Percentiles rank a stretch among this genome's conserved stretches.
Evolutionary conservation across 208 protist species (phyloP).

Genomic region (Trypanosoma congolense): DNA sequence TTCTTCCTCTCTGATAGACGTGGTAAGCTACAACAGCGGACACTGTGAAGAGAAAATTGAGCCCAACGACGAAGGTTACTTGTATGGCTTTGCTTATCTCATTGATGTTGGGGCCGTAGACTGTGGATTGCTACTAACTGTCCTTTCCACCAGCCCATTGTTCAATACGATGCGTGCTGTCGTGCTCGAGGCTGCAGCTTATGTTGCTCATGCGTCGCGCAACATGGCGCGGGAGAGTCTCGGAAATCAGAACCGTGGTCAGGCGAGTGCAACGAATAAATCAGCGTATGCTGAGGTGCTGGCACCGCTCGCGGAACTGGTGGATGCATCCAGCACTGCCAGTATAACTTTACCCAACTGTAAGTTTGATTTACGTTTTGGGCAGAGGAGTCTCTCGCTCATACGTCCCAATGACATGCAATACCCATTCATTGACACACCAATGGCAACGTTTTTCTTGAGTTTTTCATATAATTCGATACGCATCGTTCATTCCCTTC

Average conservation of each 20-base stretch:
- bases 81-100: conserved; percentile 46
- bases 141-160: conserved; percentile 42
- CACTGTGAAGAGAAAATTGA: conserved; percentile 3
- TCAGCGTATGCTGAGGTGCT: conserved; percentile 25
- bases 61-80: conserved; percentile 30
- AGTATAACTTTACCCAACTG: conserved; percentile 4
- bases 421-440: conserved; percentile 41
- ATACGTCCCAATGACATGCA: conserved; percentile 37
- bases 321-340: conserved; percentile 3
- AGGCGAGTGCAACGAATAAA: conserved; percentile 5
- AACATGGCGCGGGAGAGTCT: background rate
- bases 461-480: conserved; percentile 69
- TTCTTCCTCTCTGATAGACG: conserved; percentile 18
- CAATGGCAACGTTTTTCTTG: conserved; percentile 42
- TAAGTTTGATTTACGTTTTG: conserved; percentile 16
- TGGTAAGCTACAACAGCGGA: conserved; percentile 27
- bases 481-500: conserved; percentile 60
- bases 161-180: conserved; percentile 53
- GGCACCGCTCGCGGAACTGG: conserved; percentile 25
- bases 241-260: conserved; percentile 15
- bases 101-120: conserved; percentile 16
- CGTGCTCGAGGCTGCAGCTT: conserved; percentile 31
- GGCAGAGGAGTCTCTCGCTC: conserved; percentile 16
- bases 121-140: conserved; percentile 30
- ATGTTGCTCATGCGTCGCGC: conserved; percentile 15